Evolutionary conservation across 176 grass and related monocot species (phyloP).

Genomic region (Panicum miliaceum): DNA sequence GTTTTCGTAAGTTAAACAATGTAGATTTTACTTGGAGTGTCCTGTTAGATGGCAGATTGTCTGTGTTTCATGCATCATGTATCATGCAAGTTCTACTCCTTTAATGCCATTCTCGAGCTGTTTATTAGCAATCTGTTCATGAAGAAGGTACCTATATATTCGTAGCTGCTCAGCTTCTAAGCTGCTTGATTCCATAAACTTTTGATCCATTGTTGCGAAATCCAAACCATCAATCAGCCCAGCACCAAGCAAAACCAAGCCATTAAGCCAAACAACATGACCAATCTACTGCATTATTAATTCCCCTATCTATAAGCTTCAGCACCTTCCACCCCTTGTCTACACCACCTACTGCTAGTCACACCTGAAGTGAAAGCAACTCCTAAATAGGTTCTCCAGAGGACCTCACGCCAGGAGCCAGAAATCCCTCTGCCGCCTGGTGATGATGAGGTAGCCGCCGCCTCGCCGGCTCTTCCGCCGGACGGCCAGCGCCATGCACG

Average conservation of each 20-base stretch:
- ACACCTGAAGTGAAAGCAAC: neutral
- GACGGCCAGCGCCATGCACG: slow-evolving; percentile 70
- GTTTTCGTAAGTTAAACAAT: neutral
- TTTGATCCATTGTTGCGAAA: neutral
- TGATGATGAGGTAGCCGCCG: slow-evolving; percentile 81
- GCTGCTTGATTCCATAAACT: slow-evolving; percentile 11
- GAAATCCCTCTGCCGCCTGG: slow-evolving; percentile 72
- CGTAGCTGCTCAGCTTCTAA: neutral
- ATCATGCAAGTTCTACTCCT: neutral
- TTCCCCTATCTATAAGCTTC: neutral
- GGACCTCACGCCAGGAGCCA: slow-evolving; percentile 72
- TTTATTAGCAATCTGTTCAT: neutral
- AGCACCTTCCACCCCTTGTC: neutral
- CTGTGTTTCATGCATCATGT: neutral
- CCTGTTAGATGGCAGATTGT: neutral
- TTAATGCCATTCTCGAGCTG: neutral
- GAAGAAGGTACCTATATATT: neutral
- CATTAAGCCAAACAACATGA: neutral
- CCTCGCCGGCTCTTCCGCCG: slow-evolving; percentile 71
- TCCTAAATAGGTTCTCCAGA: too few relatives aligned
- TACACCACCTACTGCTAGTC: slow-evolving; percentile 12
- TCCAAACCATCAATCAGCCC: slow-evolving; percentile 3
- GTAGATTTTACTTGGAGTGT: neutral
- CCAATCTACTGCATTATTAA: slow-evolving; percentile 30
- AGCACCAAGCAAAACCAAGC: slow-evolving; percentile 7